Percentiles rank a stretch among this genome's conserved stretches.
phyloP scores from a whole-genome alignment of 2,329 filamentous ascomycete genomes.

The Berkeleyomyces basicola region DNA sequence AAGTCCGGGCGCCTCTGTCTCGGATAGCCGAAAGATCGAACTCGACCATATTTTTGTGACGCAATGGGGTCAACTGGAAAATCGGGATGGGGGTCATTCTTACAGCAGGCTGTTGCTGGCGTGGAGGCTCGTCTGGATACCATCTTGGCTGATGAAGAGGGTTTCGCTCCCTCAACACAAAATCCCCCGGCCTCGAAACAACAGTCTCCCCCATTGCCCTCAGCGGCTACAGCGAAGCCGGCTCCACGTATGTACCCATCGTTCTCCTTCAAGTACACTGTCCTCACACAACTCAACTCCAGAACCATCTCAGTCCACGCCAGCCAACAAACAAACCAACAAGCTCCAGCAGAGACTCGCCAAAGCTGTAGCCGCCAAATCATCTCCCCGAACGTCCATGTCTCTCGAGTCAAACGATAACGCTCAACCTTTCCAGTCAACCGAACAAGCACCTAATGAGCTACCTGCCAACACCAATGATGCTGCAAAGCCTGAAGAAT shows the following conservation, averaged over 20 bases:
- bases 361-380: slow-evolving; percentile 63
- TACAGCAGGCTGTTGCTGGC: slow-evolving; percentile 81
- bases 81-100: slow-evolving; percentile 54
- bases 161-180: slow-evolving; percentile 12
- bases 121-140: slow-evolving; percentile 87
- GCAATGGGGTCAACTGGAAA: no score
- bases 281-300: slow-evolving; percentile 4
- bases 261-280: not conserved
- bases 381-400: slow-evolving; percentile 6
- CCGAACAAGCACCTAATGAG: no score
- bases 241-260: not conserved
- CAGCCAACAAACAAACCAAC: slow-evolving; percentile 52
- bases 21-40: no score
- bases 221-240: not conserved
- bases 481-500: no score
- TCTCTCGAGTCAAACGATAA: not conserved
- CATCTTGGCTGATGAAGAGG: slow-evolving; percentile 69
- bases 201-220: not conserved
- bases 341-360: slow-evolving; percentile 79
- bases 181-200: not conserved
- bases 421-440: not conserved
- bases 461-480: no score
- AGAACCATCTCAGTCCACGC: slow-evolving; percentile 34
- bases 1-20: no score
- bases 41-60: no score